Conservation (phyloP, 345 rosid species). For the Moringa oleifera region DNA sequence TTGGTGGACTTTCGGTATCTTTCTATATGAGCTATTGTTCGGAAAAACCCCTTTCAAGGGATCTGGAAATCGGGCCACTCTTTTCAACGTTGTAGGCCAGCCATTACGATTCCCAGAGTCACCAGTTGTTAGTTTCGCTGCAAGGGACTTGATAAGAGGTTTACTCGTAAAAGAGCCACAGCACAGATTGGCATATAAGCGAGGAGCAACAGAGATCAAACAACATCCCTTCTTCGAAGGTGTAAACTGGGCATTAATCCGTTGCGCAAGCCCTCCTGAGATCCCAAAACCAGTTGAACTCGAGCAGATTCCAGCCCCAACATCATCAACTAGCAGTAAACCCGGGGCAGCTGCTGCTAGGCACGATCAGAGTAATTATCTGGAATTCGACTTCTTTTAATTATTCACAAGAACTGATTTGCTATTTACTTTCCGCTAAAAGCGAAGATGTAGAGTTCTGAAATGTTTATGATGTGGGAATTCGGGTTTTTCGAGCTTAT, state of each 20-base stretch:
- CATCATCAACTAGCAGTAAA: conserved; percentile 43
- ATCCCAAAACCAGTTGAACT: conserved; percentile 66
- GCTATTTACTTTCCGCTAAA: too few relatives aligned
- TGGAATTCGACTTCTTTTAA: conserved; percentile 76
- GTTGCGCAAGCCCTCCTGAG: conserved; percentile 81
- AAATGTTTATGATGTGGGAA: too few relatives aligned
- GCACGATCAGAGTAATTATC: conserved; percentile 45
- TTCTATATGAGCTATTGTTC: conserved; percentile 64
- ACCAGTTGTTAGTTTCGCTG: conserved; percentile 69
- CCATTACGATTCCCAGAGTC: conserved; percentile 72
- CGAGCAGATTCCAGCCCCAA: conserved; percentile 32
- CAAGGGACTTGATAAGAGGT: conserved; percentile 70
- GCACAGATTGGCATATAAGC: conserved; percentile 63
- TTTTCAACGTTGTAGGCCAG: conserved; percentile 75
- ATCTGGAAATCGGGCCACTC: conserved; percentile 75
- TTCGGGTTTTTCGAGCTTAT: too few relatives aligned
- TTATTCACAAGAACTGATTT: neutral
- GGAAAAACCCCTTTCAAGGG: conserved; percentile 92
- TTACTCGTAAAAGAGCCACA: conserved; percentile 81
- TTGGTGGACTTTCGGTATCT: conserved; percentile 92
- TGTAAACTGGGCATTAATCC: conserved; percentile 76
- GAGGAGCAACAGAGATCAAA: conserved; percentile 82
- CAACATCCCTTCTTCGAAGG: conserved; percentile 87
- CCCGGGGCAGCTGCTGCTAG: conserved; percentile 21
- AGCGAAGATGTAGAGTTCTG: too few relatives aligned